These are phyloP conservation scores for Aspergillus steynii DNA, from an alignment of 495 filamentous ascomycete genomes.

Conservation along the genomic window DNA sequence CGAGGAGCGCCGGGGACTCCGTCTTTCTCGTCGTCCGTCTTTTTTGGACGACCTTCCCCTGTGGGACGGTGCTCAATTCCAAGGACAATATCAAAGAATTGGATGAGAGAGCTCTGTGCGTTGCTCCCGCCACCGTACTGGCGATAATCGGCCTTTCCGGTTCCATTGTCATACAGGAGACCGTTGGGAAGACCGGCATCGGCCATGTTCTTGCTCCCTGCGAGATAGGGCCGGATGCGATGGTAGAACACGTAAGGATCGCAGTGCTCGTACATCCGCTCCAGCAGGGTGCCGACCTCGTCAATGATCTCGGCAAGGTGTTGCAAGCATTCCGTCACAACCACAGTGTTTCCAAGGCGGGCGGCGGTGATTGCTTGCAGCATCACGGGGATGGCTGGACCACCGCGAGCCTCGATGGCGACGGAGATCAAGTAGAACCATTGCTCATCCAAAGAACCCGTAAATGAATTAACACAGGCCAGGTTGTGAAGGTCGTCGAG, in stretches of 20 bases:
- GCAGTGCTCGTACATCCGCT: constrained; percentile 89
- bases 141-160: constrained; percentile 62
- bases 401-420: constrained; percentile 92
- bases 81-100: constrained; percentile 92
- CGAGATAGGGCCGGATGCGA: constrained; percentile 88
- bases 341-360: constrained; percentile 62
- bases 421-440: constrained; percentile 98
- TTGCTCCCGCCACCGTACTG: constrained; percentile 91
- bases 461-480: constrained; percentile 82
- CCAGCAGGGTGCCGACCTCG: constrained; percentile 71
- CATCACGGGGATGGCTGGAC: constrained; percentile 85
- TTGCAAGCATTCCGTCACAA: constrained; percentile 73
- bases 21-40: constrained; percentile 38
- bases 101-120: constrained; percentile 90
- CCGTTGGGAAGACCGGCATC: constrained; percentile 87
- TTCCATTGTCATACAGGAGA: constrained; percentile 81
- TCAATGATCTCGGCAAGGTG: constrained; percentile 84
- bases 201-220: constrained; percentile 95
- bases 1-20: constrained; percentile 57
- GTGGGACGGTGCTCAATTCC: constrained; percentile 91
- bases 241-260: constrained; percentile 94
- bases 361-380: constrained; percentile 83
- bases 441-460: constrained; percentile 93
- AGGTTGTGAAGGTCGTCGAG: constrained; percentile 84
- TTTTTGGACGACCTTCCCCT: constrained; percentile 56